Percentiles rank a stretch among this genome's conserved stretches.
phyloP scores from a whole-genome alignment of 2,329 filamentous ascomycete genomes.

The Colletotrichum noveboracense region DNA sequence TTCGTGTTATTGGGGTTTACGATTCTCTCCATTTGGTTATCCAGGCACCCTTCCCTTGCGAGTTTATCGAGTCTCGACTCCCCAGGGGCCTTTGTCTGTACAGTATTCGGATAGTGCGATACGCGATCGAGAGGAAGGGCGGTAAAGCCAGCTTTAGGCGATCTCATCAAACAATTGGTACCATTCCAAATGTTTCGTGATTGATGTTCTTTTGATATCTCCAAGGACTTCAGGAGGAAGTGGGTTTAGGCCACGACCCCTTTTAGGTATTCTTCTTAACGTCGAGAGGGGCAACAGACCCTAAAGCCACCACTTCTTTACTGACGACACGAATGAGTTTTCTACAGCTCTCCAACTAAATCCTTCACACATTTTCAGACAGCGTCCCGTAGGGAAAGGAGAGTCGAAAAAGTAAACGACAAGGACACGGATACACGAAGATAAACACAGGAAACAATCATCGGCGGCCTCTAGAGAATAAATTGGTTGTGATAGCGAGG shows the following conservation, averaged over 20 bases:
- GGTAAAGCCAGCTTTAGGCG: neutral
- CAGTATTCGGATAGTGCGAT: neutral
- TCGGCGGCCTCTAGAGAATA: neutral
- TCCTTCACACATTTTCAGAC: neutral
- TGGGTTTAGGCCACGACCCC: accelerated
- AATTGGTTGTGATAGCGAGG: neutral
- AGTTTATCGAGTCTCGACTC: neutral
- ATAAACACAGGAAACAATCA: accelerated
- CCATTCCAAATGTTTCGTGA: neutral
- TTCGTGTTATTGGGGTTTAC: accelerated
- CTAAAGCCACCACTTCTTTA: neutral
- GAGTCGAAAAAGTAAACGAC: neutral
- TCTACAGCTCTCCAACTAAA: neutral
- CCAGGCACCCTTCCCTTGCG: neutral
- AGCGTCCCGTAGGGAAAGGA: accelerated
- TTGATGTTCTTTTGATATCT: neutral
- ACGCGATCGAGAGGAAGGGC: neutral
- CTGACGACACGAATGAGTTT: neutral
- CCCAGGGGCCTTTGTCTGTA: accelerated
- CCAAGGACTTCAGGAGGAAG: neutral
- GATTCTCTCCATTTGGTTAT: accelerated
- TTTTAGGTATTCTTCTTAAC: neutral
- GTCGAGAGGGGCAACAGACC: neutral
- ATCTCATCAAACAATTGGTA: accelerated
- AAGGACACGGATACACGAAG: neutral